Percentiles rank a stretch among this genome's conserved stretches.
phyloP scores from a whole-genome alignment of 169 alveolate species.

The Plasmodium blacklocki region DNA sequence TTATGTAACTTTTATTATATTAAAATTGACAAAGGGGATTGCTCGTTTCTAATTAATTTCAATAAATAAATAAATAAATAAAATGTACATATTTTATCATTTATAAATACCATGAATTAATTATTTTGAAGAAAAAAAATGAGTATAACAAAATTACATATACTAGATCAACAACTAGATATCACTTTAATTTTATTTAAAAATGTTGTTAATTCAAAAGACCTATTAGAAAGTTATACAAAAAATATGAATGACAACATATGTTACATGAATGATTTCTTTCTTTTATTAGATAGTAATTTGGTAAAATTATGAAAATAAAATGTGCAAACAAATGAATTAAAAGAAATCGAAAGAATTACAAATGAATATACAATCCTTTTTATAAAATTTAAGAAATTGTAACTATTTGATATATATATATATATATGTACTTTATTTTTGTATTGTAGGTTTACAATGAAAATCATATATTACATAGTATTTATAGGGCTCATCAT shows the following conservation, averaged over 20 bases:
- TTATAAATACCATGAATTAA: too few relatives aligned
- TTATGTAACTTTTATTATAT: too few relatives aligned
- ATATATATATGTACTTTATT: background rate
- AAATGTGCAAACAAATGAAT: background rate
- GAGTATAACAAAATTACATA: conserved; percentile 15
- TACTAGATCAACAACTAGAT: conserved; percentile 29
- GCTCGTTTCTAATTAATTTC: too few relatives aligned
- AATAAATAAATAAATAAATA: too few relatives aligned
- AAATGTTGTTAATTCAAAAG: conserved; percentile 58
- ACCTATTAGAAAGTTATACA: conserved; percentile 12
- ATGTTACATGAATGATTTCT: conserved; percentile 6
- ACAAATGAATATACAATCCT: background rate
- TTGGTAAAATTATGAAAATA: conserved; percentile 14
- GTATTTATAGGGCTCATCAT: conserved; percentile 52
- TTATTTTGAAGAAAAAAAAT: background rate
- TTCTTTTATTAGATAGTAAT: conserved; percentile 46
- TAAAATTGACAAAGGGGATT: too few relatives aligned
- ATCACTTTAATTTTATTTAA: conserved; percentile 49
- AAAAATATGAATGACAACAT: background rate
- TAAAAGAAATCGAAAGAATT: background rate
- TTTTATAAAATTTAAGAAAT: background rate
- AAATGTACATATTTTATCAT: too few relatives aligned
- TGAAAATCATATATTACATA: conserved; percentile 58
- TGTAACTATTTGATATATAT: background rate
- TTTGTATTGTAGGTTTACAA: conserved; percentile 23